Evolutionary conservation across 208 protist species (phyloP).

Genomic region (Trypanosoma lewisi): DNA sequence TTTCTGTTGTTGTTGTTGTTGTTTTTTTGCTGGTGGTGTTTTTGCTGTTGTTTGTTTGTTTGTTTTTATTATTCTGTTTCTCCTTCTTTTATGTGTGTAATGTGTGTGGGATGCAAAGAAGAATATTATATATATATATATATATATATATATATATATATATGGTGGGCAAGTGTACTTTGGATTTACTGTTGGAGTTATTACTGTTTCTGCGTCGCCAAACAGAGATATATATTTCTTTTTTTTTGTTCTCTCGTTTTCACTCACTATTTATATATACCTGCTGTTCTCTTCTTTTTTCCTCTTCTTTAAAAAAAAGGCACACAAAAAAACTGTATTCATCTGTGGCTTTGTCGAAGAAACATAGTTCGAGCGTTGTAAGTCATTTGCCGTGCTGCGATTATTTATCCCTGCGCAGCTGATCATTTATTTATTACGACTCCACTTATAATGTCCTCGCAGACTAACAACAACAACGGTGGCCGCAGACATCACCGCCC

Average conservation of each 20-base stretch:
- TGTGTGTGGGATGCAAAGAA: too few relatives aligned
- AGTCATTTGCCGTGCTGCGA: too few relatives aligned
- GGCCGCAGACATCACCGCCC: neutral
- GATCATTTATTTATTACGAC: too few relatives aligned
- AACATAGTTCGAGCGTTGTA: too few relatives aligned
- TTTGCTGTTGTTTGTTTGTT: conserved; percentile 6
- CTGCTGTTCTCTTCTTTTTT: conserved; percentile 9
- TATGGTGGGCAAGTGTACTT: too few relatives aligned
- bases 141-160: too few relatives aligned
- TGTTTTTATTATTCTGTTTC: conserved; percentile 3
- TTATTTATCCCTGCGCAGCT: too few relatives aligned
- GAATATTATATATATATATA: too few relatives aligned
- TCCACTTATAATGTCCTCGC: neutral
- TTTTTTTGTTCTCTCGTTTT: conserved; percentile 7
- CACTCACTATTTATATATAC: neutral
- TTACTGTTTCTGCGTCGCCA: too few relatives aligned
- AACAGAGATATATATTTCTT: conserved; percentile 12
- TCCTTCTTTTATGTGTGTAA: neutral
- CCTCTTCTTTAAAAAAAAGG: conserved; percentile 8
- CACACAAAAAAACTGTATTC: too few relatives aligned
- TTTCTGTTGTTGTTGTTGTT: neutral
- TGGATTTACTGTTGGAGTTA: too few relatives aligned
- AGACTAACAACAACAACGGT: neutral
- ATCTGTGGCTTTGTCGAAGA: neutral
- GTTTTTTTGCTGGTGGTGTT: neutral